A percentile compares a stretch with the other conserved stretches of the same genome.
Conservation (phyloP, 2,329 filamentous ascomycete genomes). For the Phoma herbarum region DNA sequence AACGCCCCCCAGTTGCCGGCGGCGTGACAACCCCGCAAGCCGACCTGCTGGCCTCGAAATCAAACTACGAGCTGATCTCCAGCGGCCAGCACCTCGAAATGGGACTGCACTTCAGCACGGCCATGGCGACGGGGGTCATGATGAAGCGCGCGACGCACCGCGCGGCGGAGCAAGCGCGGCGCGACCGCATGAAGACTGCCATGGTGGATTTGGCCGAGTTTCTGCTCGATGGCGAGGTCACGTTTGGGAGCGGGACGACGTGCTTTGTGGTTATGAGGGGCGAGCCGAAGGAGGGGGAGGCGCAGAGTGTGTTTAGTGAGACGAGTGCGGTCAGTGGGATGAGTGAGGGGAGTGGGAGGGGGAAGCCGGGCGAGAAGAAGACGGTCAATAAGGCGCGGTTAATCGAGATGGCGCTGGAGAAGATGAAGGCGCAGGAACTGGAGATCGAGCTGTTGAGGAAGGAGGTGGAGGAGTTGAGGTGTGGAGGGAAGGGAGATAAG, state of each 20-base stretch:
- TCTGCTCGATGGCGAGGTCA: constrained; percentile 42
- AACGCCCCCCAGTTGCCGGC: constrained; percentile 35
- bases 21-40: constrained; percentile 40
- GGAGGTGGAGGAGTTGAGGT: constrained; percentile 34
- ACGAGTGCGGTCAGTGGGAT: constrained; percentile 20
- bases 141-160: constrained; percentile 46
- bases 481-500: constrained; percentile 18
- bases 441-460: constrained; percentile 41
- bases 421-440: constrained; percentile 41
- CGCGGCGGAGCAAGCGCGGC: constrained; percentile 43
- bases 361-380: constrained; percentile 31
- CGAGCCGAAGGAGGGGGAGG: constrained; percentile 11
- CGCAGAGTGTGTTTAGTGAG: constrained; percentile 18
- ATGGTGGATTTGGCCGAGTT: constrained; percentile 45
- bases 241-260: constrained; percentile 42
- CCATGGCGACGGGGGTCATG: constrained; percentile 46
- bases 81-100: constrained; percentile 43
- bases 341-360: constrained; percentile 22
- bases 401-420: constrained; percentile 45
- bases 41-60: constrained; percentile 41
- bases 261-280: constrained; percentile 43
- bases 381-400: constrained; percentile 44
- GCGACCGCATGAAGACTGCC: constrained; percentile 45
- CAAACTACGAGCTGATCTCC: constrained; percentile 44
- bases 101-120: constrained; percentile 44